phyloP scores from a whole-genome alignment of 768 basidiomycete genomes.

The Leccinum variicolor region DNA sequence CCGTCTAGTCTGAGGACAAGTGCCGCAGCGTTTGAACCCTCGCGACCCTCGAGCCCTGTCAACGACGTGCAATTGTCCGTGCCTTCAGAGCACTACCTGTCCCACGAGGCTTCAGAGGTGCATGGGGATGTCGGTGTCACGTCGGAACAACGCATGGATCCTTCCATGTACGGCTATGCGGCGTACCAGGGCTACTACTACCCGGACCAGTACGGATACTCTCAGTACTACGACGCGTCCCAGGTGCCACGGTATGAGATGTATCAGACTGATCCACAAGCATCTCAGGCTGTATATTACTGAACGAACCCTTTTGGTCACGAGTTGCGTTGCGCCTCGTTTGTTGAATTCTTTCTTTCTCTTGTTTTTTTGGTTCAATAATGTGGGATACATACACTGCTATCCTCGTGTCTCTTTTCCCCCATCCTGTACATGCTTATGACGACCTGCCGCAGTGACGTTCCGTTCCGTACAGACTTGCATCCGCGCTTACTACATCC shows the following conservation, averaged over 20 bases:
- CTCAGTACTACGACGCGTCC: slow-evolving; percentile 66
- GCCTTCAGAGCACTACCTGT: slow-evolving; percentile 14
- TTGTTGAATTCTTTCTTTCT: slow-evolving; percentile 1
- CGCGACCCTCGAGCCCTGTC: slow-evolving; percentile 28
- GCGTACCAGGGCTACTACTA: slow-evolving; percentile 69
- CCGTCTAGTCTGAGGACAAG: slow-evolving; percentile 47
- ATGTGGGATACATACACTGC: slow-evolving; percentile 19
- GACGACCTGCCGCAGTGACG: slow-evolving; percentile 20
- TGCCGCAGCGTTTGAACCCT: slow-evolving; percentile 50
- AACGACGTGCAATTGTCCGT: slow-evolving; percentile 12
- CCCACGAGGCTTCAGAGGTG: slow-evolving; percentile 7
- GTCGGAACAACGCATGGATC: slow-evolving; percentile 29
- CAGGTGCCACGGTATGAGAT: slow-evolving; percentile 64
- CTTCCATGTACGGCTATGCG: slow-evolving; percentile 50
- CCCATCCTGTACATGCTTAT: slow-evolving; percentile 2
- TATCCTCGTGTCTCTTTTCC: slow-evolving; percentile 10
- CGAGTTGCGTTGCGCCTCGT: slow-evolving; percentile 12
- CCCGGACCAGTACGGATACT: slow-evolving; percentile 65
- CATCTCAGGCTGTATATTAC: slow-evolving; percentile 59
- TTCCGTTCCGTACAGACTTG: slow-evolving; percentile 25
- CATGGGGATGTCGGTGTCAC: slow-evolving; percentile 16
- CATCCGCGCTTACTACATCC: slow-evolving; percentile 11
- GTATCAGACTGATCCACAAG: slow-evolving; percentile 52
- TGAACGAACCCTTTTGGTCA: slow-evolving; percentile 30
- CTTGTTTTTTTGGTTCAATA: slow-evolving; percentile 17